Base-by-base conservation (phyloP, 768 basidiomycete genomes). In the Termitomyces sp. region DNA sequence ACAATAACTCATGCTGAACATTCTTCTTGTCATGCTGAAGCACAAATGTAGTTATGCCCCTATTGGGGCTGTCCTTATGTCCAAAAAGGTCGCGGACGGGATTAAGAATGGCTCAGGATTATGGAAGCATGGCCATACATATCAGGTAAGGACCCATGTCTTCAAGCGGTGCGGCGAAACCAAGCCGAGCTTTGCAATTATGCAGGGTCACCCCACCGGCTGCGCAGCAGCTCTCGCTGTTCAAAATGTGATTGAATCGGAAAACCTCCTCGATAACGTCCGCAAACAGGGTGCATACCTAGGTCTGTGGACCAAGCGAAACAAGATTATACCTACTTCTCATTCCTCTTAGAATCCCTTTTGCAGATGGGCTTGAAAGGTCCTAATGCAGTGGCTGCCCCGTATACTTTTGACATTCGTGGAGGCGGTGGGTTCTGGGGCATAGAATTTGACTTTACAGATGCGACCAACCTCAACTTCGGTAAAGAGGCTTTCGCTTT, bases 111-210 rank as follows among this genome's bases (percentile, higher is more conserved):
- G 82, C n/a, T 82, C 86, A 12, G 90, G 89, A 32, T 72, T 87
- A 59, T 86, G 87, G 80, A 89, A 91, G 68, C 90, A 93, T 70
- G 92, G 91, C 0, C 91, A 93, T 71, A 92, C 91, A 3, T 93
- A 92, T 68, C 89, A 91, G 78, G 89, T 82, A 67, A 16, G 69
- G 48, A 23, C 13, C 5, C 30, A 4, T 57, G 14, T 26, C 23
- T 13, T 50, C 26, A 5, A 40, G 14, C n/a, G 5, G 33, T 18
- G 38, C 6, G 6, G 4, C 28, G 7, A 8, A 23, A 16, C 10
- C 28, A n/a, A 18, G 35, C 23, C 23, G 6, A n/a, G 7, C 9
- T 12, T n/a, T 13, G 47, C 28, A 26, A 13, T 10, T 32, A 26
- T 35, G 41, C 54, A 91, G 85, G 85, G 82, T 9, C 84, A 91